phyloP scores from a whole-genome alignment of 108 stramenopile species.

The Fragilaria crotonensis region DNA sequence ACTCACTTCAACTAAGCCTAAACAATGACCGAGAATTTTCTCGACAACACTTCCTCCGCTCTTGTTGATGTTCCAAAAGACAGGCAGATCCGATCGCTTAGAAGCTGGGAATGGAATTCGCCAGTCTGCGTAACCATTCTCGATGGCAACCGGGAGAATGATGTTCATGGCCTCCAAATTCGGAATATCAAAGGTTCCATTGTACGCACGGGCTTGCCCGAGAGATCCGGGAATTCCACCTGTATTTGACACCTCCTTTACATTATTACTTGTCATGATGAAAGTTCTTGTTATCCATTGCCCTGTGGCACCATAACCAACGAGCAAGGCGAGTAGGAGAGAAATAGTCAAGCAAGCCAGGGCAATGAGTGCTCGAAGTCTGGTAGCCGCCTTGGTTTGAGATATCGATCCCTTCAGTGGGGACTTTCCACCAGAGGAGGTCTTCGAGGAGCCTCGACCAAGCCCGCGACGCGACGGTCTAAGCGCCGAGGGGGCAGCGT shows the following conservation, averaged over 20 bases:
- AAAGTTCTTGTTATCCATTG: constrained; percentile 6
- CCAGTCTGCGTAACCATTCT: background rate
- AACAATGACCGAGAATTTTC: constrained; percentile 3
- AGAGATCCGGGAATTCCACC: background rate
- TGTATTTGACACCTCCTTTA: background rate
- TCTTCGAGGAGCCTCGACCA: too few species aligned
- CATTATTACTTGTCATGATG: background rate
- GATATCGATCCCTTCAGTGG: too few species aligned
- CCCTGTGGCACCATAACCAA: constrained; percentile 1
- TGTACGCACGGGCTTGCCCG: background rate
- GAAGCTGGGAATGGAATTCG: background rate
- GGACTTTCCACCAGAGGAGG: too few species aligned
- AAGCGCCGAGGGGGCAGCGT: too few species aligned
- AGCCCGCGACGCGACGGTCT: too few species aligned
- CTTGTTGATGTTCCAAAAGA: constrained; percentile 5
- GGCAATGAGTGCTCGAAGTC: background rate
- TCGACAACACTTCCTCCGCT: constrained; percentile 1
- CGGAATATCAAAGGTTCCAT: background rate
- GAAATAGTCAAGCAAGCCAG: background rate
- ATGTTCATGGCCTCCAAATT: constrained; percentile 4
- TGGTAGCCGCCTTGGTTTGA: too few species aligned
- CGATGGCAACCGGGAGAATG: background rate
- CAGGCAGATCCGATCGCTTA: constrained; percentile 2
- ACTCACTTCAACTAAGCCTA: constrained; percentile 4
- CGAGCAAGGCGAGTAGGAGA: background rate